A percentile compares a stretch with the other conserved stretches of the same genome.
Conservation (phyloP, 192 early-diverging fungal species). For the Coemansia sp. region DNA sequence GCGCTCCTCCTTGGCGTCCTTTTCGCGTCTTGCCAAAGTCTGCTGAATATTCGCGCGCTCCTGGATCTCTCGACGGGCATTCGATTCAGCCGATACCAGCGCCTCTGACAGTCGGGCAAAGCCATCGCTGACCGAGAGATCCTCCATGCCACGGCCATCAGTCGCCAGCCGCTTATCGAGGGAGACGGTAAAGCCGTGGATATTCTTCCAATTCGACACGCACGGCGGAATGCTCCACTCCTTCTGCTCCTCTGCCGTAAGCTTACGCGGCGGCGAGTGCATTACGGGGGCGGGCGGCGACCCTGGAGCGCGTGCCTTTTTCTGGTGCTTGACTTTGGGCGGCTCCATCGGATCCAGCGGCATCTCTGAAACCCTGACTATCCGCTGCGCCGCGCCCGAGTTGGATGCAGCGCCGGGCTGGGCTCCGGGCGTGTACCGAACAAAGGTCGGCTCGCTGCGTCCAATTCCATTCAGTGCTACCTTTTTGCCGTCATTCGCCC, state of each 20-base stretch:
- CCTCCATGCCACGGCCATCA: slow-evolving; percentile 94
- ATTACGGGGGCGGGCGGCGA: slow-evolving; percentile 97
- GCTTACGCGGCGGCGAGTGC: slow-evolving; percentile 97
- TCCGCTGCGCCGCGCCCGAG: slow-evolving; percentile 81
- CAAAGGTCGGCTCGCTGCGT: slow-evolving; percentile 76
- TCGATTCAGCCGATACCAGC: slow-evolving; percentile 87
- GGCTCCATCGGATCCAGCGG: slow-evolving; percentile 98
- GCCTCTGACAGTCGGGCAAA: slow-evolving; percentile 98
- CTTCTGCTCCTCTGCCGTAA: slow-evolving; percentile 93
- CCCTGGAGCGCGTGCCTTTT: slow-evolving; percentile 81
- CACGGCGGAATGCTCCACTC: slow-evolving; percentile 99
- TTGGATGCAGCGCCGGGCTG: slow-evolving; percentile 68
- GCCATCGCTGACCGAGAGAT: slow-evolving; percentile 89
- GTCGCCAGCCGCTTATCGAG: slow-evolving; percentile 98
- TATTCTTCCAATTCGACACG: slow-evolving; percentile 99
- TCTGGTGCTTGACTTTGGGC: slow-evolving; percentile 89
- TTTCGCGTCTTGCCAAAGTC: slow-evolving; percentile 91
- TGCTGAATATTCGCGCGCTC: slow-evolving; percentile 90
- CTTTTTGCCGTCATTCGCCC: slow-evolving; percentile 57
- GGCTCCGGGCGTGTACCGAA: slow-evolving; percentile 85
- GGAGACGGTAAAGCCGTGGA: slow-evolving; percentile 98
- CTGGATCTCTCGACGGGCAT: slow-evolving; percentile 92
- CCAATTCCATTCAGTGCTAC: slow-evolving; percentile 61
- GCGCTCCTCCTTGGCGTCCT: slow-evolving; percentile 91
- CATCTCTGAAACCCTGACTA: slow-evolving; percentile 93